A percentile compares a stretch with the other conserved stretches of the same genome.
Evolutionary conservation across 1,139 yeast genomes (phyloP).

Genomic region (Yamadazyma membranifaciens): DNA sequence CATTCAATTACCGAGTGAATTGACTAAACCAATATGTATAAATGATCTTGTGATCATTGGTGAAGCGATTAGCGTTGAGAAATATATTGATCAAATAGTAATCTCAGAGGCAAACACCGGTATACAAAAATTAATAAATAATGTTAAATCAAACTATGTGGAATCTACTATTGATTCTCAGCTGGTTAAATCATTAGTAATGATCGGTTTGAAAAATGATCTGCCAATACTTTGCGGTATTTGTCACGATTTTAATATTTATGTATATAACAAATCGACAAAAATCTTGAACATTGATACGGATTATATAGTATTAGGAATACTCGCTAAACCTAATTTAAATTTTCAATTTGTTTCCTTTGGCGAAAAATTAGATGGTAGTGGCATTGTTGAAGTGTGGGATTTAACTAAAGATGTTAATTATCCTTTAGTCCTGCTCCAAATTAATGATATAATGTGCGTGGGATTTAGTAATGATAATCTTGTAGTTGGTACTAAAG

Average conservation of each 20-base stretch:
- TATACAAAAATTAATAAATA: constrained; percentile 30
- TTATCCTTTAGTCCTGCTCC: background rate
- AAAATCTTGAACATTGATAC: constrained; percentile 22
- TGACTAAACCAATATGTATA: constrained; percentile 6
- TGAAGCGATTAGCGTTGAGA: background rate
- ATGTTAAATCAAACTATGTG: constrained; percentile 26
- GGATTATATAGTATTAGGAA: constrained; percentile 40
- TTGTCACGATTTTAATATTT: constrained; percentile 10
- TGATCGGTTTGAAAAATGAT: constrained; percentile 12
- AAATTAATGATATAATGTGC: background rate
- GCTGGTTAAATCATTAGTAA: constrained; percentile 6
- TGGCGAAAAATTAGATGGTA: constrained; percentile 26
- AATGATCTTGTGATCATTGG: background rate
- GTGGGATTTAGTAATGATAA: background rate
- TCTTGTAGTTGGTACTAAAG: background rate
- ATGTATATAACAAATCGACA: constrained; percentile 10
- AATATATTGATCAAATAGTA: background rate
- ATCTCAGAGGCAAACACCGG: background rate
- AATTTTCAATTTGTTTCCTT: constrained; percentile 48
- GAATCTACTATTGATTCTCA: constrained; percentile 15
- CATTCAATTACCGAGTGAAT: constrained; percentile 6
- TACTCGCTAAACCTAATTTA: constrained; percentile 41
- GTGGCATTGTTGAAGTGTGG: constrained; percentile 53
- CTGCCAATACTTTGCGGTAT: constrained; percentile 10
- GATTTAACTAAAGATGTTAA: constrained; percentile 37